These are phyloP conservation scores for Trichoderma simmonsii DNA, from an alignment of 2,329 filamentous ascomycete genomes.

Conservation along the genomic window DNA sequence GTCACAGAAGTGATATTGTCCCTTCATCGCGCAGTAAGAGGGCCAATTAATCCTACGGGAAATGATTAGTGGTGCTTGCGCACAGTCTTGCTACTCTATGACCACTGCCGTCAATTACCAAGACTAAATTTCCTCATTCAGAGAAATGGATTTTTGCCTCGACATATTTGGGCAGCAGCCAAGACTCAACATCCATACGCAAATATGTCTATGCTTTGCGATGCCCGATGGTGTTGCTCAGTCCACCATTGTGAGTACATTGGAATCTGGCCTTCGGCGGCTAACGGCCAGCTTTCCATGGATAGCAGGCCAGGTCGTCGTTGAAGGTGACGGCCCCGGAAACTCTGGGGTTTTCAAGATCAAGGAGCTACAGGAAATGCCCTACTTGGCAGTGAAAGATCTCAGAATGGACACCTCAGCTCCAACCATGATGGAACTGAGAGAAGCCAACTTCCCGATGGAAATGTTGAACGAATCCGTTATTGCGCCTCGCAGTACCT, in stretches of 20 bases:
- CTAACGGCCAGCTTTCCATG: neutral
- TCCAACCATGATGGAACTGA: neutral
- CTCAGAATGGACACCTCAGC: neutral
- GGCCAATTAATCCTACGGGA: neutral
- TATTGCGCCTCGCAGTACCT: neutral
- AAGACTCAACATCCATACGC: neutral
- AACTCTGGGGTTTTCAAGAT: neutral
- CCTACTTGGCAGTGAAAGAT: neutral
- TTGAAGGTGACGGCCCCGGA: neutral
- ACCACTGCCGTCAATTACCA: neutral
- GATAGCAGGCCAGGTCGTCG: neutral
- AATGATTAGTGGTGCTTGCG: neutral
- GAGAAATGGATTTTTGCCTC: neutral
- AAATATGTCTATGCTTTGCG: neutral
- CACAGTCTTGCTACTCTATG: neutral
- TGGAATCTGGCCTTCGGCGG: neutral
- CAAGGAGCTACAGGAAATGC: neutral
- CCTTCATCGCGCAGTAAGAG: neutral
- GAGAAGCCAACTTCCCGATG: neutral
- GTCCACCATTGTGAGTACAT: neutral
- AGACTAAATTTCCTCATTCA: neutral
- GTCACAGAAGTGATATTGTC: neutral
- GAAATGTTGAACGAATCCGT: neutral
- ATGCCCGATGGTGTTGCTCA: neutral
- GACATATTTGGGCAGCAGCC: neutral